Base-by-base conservation (phyloP, 1,139 yeast genomes). In the Yamadazyma spencermartinsiae region DNA sequence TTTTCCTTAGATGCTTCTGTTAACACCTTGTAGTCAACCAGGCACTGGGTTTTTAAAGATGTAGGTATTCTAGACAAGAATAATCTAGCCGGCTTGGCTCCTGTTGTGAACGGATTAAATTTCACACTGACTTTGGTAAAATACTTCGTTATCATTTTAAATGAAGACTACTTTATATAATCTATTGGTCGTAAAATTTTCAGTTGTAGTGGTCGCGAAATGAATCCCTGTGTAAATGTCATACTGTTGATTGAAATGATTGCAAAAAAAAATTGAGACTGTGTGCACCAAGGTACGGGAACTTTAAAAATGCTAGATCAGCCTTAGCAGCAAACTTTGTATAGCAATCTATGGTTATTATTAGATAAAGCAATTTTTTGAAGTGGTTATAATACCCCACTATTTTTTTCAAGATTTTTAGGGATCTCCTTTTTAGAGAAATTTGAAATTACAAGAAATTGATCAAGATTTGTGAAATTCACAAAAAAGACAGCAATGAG, bases 61-160 rank as follows among this genome's bases (percentile, higher is more conserved):
- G 85, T 86, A 15, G 98, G 97, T 41, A 90, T 76, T 40, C 88
- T 76, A 13, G 95, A 76, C 37, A 90, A 75, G 54, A 90, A 83
- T 14, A 86, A 68, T 52, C 98, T 79, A 2, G 95, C 90, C 6
- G 87, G 72, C 60, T 82, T 85, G 30, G 92, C 95, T 56, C 85
- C 86, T 28, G 72, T 62, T 0, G 81, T 76, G 45, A 86, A 76
- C 1, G 97, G 96, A 57, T 86, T 80, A 69, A 88, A 88, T 56
- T 73, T 81, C 35, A 88, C 87, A 33, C 72, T 68, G n/a, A 87
- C 87, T 52, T 80, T 81, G 28, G 87, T 70, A 63, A 88, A 86
- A 65, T 83, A 87, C 63, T 86, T 86, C 35, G 96, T 88, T 52
- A 88, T 83, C 96, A 88, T 87, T 8, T 32, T 26, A 11, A 9